Conservation (phyloP, 257 asterid species). For the Solanum ossicruentum region DNA sequence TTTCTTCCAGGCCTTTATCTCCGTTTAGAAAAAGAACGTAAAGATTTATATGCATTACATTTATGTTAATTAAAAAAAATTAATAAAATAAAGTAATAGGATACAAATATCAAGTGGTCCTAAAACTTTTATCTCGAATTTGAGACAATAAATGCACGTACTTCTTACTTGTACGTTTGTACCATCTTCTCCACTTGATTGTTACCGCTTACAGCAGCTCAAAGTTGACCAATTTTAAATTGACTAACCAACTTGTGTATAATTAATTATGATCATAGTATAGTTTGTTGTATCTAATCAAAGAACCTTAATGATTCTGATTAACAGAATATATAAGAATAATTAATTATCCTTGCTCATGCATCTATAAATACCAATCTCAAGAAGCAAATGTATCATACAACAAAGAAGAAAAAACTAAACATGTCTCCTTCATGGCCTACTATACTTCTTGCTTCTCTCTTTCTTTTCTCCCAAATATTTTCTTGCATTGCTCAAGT, state of each 20-base stretch:
- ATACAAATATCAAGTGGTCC: neutral
- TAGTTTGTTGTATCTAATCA: neutral
- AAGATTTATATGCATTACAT: rapidly evolving
- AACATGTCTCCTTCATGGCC: neutral
- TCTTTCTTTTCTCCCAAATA: neutral
- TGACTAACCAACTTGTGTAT: neutral
- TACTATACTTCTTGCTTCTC: neutral
- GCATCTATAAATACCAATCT: neutral
- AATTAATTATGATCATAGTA: neutral
- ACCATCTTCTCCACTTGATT: neutral
- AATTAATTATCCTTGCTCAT: neutral
- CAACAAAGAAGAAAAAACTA: neutral
- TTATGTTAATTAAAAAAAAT: neutral
- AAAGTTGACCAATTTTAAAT: neutral
- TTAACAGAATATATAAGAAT: neutral
- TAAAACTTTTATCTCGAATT: neutral
- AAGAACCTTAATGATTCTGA: neutral
- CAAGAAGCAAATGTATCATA: neutral
- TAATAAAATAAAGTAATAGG: neutral
- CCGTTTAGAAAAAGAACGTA: neutral
- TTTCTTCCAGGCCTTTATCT: no score
- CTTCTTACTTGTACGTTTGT: neutral
- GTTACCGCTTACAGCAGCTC: neutral
- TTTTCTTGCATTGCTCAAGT: conserved; percentile 3
- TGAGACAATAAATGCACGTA: neutral